Base-by-base conservation (phyloP, 495 filamentous ascomycete species). In the Sabuloglossum arenarium region DNA sequence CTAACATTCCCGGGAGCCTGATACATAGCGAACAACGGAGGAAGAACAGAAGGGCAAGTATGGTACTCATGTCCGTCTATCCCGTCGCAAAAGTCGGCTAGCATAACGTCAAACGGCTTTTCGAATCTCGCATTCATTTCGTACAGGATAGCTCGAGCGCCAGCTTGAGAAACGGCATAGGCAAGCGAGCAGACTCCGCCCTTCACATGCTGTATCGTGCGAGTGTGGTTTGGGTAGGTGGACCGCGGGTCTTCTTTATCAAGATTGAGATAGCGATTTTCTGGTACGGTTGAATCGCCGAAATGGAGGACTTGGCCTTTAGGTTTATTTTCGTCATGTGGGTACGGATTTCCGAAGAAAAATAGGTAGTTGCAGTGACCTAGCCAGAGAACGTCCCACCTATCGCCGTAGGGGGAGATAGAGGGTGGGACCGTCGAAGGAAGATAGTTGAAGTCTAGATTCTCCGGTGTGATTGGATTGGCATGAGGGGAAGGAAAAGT, bases 311-410 rank as follows among this genome's bases (percentile, higher is more conserved):
- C 23, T 23, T 53, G 56, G 14, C 61, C 61, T 12, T 61, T 57
- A 23, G 58, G 57, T 19, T 60, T 27, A 12, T 32, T 53, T 54
- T 59, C 57, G 10, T 34, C 34, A n/a, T 34, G 6, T 46, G 32
- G 4, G 58, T 59, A 27, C 31, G 47, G 21, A 52, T 25, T 16
- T 31, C 24, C 39, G 63, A 61, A 29, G 59, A 66, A 60, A 59
- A 70, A 67, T 19, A 57, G 49, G 56, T 64, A 62, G 1, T 69
- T 66, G 61, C 75, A 78, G 53, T 75, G 73, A 4, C 76, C 76
- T 31, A 78, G 64, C 75, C 75, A 78, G 3, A 79, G 63, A 29
- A 78, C 60, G 59, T 79, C 72, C 78, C 78, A 81, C 59, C 74
- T 66, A 25, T 75, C 69, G 42, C 78, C 78, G 57, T 80, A 81